Base-by-base conservation (phyloP, 2,329 filamentous ascomycete species). In the Clonostachys byssicola region DNA sequence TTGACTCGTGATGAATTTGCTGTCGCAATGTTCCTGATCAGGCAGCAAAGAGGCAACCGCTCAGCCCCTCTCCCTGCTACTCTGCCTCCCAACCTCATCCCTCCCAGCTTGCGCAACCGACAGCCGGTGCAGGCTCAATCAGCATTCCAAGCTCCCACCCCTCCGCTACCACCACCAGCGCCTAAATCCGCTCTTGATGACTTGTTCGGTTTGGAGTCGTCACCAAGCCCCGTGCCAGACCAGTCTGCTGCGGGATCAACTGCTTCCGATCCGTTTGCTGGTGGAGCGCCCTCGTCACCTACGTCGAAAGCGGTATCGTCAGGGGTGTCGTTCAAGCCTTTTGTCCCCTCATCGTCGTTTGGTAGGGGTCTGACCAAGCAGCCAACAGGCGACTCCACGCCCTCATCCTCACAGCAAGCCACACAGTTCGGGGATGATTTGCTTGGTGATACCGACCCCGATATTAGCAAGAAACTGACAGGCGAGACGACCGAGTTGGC, bases 11-110 rank as follows among this genome's bases (percentile, higher is more conserved):
- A 99, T 55, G 92, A 96, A 58, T 99, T 99, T 62, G 91, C 94
- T 0, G 91, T 99, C 42, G 92, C 94, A 46, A 96, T 99, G 92
- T 95, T 95, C 62, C 76, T 99, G 44, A 96, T 99, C 57, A 83
- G 92, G 51, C 89, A 95, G 63, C 92, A 96, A 64, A 81, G 92
- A 46, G 87, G 80, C 53, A 86, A 85, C 52, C 82, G 83, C 48
- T 63, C 71, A 34, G 70, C 69, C 39, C 72, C 81, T 30, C 67
- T 97, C 34, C 94, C 94, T 3, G 74, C 85, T 18, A 78, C 81
- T n/a, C 71, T 99, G 40, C 92, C 92, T 10, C 74, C 85, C 1
- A 92, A 86, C 55, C 73, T 97, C 38, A 79, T 97, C 33, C 94
- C 94, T 12, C 94, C 92, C 5, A 90, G 84, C 61, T 82, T 96